Conservation (phyloP, 2,329 filamentous ascomycete species). For the Hypoxylon sp. region DNA sequence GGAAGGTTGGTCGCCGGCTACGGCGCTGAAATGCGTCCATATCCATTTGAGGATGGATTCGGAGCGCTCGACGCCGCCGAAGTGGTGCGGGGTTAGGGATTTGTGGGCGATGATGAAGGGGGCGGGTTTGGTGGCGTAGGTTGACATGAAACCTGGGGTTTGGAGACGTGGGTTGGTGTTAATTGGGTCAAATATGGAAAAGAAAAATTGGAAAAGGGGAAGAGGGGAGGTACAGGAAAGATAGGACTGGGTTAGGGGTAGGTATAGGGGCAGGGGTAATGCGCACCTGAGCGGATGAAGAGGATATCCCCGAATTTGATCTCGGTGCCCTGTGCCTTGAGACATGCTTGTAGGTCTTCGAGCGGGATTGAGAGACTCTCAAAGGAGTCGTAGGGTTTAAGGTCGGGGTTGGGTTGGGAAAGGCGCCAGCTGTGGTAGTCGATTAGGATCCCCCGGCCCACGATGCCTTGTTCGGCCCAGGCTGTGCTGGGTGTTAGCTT, state of each 20-base stretch:
- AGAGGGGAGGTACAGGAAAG: no score
- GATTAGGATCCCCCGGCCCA: conserved; percentile 68
- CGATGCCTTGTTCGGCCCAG: conserved; percentile 68
- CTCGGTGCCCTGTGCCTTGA: conserved; percentile 62
- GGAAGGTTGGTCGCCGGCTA: conserved; percentile 61
- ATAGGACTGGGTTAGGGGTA: no score
- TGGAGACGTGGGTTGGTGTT: no score
- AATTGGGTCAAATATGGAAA: no score
- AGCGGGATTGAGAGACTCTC: conserved; percentile 56
- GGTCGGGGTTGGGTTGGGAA: conserved; percentile 53
- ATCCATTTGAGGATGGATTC: conserved; percentile 60
- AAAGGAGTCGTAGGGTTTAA: conserved; percentile 54
- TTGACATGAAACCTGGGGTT: conserved; percentile 54
- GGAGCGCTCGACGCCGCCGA: conserved; percentile 64
- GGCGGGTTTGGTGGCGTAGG: conserved; percentile 57
- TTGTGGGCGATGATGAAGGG: conserved; percentile 57
- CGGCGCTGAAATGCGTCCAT: conserved; percentile 60
- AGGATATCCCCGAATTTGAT: conserved; percentile 68
- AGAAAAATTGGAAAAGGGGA: no score
- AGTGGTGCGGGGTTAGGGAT: conserved; percentile 57
- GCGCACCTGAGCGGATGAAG: conserved; percentile 62
- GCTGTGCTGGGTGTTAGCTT: conserved; percentile 51
- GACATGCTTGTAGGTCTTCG: conserved; percentile 60
- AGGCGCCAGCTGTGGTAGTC: conserved; percentile 66
- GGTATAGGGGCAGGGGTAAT: no score